Evolutionary conservation across 129 eudicot species (phyloP), one percentile per base, ranked within the genome.

Genomic region (Tagetes patula): DNA sequence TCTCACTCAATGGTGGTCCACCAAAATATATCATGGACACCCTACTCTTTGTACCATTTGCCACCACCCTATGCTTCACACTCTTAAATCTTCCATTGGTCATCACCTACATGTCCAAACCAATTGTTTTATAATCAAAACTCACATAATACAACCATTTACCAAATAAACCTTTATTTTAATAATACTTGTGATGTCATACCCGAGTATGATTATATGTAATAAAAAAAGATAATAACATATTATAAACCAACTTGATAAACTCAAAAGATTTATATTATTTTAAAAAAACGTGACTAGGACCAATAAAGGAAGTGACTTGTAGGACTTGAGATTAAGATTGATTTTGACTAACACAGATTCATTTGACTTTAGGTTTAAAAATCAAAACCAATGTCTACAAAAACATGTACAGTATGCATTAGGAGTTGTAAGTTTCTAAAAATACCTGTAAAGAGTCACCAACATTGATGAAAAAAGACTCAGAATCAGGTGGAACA

Each of bases 31-130:
- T 91, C 97, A 91, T 91, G 50, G 97, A 91, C 32, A 91, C 63
- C 78, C 97, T 85, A 67, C 96, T 83, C 82, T 85, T 84, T 30
- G 49, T 60, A 71, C 92, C 83, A 69, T 88, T 85, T 55, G 96
- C 88, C 80, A 91, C 79, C 58, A 91, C 97, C 83, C 97, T 86
- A 74, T 91, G 97, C 70, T 79, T 81, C 63, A 91, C 96, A 62
- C 97, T 91, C 80, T 89, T 91, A 49, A 91, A 91, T 82, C 89
- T 85, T 69, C 97, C 97, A 74, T 91, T 91, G 1, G 97, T 91
- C 97, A 91, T 84, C 5, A 91, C 97, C 97, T 91, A 85, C 77
- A 65, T n/a, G 5, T 67, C 59, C 49, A 65, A 73, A 53, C 40
- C 50, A 59, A 69, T 6, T 59, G 61, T 34, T 65, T 70, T 9